Base-by-base conservation (phyloP, 2,329 filamentous ascomycete species). In the Didymosphaeria variabile region DNA sequence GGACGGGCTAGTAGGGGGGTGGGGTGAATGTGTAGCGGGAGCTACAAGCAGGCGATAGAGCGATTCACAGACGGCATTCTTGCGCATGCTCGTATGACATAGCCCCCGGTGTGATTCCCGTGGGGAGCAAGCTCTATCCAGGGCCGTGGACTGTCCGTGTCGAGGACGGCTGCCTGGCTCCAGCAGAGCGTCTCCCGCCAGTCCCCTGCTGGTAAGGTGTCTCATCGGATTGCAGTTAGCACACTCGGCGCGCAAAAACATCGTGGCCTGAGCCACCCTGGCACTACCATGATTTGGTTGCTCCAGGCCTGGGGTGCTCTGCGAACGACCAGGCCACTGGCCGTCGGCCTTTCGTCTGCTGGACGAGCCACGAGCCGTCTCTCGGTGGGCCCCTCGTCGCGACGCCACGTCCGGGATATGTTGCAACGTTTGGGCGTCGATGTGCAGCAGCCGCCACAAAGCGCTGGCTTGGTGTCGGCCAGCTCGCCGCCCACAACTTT, bases 21-120 rank as follows among this genome's bases (percentile, higher is more conserved):
- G 55, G 64, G 62, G 65, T 67, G 60, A 65, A 72, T 72, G 69
- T 55, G 69, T 70, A 71, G 73, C 76, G 75, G 75, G 75, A 78
- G 75, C 76, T 79, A 75, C 67, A 72, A 59, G 45, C 66, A 63
- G 67, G 70, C 72, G 65, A 67, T 66, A 62, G 64, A 71, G 64
- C 72, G 75, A 70, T 72, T 72, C 67, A 70, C 69, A 69, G 72
- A 72, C 67, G 69, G 67, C 63, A 57, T 62, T 58, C 58, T 68
- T 69, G 72, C 68, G 70, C 69, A 64, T 68, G 70, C 71, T 76
- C 74, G 74, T 77, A 74, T 77, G 74, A 74, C 74, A 78, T 77
- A 72, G 76, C 74, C 74, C 65, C 73, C 73, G 63, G 72, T 75
- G 73, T 73, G 74, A 77, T 75, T 76, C 69, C 70, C 70, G 70